Conservation (phyloP, 176 grass and related monocot genomes). For the Tillandsia fasciculata region DNA sequence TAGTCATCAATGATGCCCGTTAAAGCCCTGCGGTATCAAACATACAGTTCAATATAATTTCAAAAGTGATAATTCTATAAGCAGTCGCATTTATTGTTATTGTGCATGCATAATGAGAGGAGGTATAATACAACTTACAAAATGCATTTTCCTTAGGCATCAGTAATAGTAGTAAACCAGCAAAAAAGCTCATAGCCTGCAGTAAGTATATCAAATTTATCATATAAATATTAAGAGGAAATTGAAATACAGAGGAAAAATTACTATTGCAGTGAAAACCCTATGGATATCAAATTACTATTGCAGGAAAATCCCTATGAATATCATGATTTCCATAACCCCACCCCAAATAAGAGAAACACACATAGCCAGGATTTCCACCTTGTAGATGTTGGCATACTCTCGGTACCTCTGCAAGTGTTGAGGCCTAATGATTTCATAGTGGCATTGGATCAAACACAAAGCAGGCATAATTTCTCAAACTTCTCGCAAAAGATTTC, state of each 20-base stretch:
- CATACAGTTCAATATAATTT: too few relatives aligned
- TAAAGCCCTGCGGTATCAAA: too few relatives aligned
- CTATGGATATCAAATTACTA: not conserved
- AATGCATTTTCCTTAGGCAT: constrained; percentile 99
- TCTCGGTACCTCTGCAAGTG: constrained; percentile 91
- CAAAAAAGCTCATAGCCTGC: constrained; percentile 99
- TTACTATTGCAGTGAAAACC: constrained; percentile 9
- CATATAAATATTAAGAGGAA: not conserved
- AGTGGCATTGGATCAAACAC: too few relatives aligned
- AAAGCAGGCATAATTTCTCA: too few relatives aligned
- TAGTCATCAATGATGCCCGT: too few relatives aligned
- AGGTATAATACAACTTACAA: constrained; percentile 37
- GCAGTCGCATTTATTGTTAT: constrained; percentile 6
- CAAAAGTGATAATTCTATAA: not conserved
- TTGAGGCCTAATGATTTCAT: constrained; percentile 35
- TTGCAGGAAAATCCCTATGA: too few relatives aligned
- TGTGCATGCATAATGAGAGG: not conserved
- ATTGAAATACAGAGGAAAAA: not conserved
- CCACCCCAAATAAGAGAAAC: too few relatives aligned
- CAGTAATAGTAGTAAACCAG: constrained; percentile 80
- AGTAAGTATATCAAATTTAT: constrained; percentile 19
- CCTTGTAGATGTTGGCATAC: constrained; percentile 98
- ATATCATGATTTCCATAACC: too few relatives aligned
- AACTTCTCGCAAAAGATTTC: too few relatives aligned
- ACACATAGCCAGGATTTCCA: constrained; percentile 8